Conservation (phyloP, 2,329 filamentous ascomycete genomes). For the Chaetomium sp. region DNA sequence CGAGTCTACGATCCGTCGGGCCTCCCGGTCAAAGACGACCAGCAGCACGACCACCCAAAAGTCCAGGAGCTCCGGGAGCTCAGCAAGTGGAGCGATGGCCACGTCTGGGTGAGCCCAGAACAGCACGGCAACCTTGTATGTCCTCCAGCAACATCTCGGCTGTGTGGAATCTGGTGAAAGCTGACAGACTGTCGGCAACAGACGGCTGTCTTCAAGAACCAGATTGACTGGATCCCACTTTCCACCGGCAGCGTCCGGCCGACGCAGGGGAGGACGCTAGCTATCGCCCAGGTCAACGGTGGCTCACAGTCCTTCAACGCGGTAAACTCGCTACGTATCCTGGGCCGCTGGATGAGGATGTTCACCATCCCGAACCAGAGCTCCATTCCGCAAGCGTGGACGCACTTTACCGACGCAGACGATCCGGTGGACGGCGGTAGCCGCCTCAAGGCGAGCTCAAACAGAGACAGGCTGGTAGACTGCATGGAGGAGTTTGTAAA, state of each 20-base stretch:
- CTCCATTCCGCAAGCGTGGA: conserved; percentile 13
- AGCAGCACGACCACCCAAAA: conserved; percentile 14
- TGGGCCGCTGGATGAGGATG: conserved; percentile 51
- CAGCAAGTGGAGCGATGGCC: conserved; percentile 16
- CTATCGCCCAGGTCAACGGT: conserved; percentile 63
- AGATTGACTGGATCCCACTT: conserved; percentile 71
- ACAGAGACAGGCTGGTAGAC: conserved; percentile 63
- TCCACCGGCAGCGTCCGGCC: conserved; percentile 63
- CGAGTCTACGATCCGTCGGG: conserved; percentile 6
- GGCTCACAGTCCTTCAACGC: conserved; percentile 65
- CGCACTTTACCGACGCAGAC: conserved; percentile 12
- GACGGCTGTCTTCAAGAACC: conserved; percentile 69
- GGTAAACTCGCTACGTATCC: conserved; percentile 10
- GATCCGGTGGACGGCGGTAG: conserved; percentile 41
- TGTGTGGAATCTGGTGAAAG: neutral
- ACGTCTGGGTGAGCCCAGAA: conserved; percentile 11
- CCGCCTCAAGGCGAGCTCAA: conserved; percentile 56
- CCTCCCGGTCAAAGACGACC: conserved; percentile 13
- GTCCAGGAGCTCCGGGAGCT: conserved; percentile 14
- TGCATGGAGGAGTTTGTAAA: conserved; percentile 73
- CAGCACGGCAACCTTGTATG: conserved; percentile 10
- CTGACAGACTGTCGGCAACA: conserved; percentile 31
- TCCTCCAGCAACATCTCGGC: neutral
- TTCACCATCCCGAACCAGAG: conserved; percentile 12
- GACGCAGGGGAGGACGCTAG: conserved; percentile 66